Evolutionary conservation across 768 basidiomycete genomes (phyloP), one percentile per base, ranked within the genome.

Genomic region (Kwoniella dendrophila): DNA sequence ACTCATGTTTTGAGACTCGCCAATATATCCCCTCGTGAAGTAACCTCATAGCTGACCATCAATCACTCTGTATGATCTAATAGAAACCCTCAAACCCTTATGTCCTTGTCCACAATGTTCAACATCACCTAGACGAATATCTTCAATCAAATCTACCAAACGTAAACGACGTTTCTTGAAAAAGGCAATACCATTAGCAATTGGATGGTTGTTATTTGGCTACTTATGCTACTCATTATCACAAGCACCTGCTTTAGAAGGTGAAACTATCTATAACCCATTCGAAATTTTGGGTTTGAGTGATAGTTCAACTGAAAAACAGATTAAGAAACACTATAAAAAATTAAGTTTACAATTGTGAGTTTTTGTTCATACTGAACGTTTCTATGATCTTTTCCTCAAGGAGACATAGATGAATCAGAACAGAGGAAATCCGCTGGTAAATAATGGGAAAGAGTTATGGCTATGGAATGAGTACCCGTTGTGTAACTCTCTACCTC

Each of bases 261-360:
- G 64, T 84, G 55, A 81, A 81, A 87, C 85, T 69, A 76, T 94
- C 12, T 99, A 97, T 78, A 85, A 98, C 77, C 96, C 96, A 1
- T 99, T 94, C 70, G 88, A 92, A 68, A 95, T 98, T 70, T 83
- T 99, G 26, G 93, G 89, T 18, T 85, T 91, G 68, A 64, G 86
- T 83, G 18, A 54, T 51, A 34, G 38, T 26, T 75, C 83, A 2
- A 81, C 87, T 2, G 89, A 94, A 72, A 93, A 94, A 79, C 90
- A 92, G 40, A 94, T 99, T 79, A 99, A 97, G 80, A 88, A 90
- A 2, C 90, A 92, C 77, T 99, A 87, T 83, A 95, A 94, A 81
- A 88, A 89, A 70, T 84, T 98, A 18, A 94, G 94, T 1, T 84
- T 88, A 70, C 81, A 87, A 79, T 96, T 88, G 94, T 95, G 72